Evolutionary conservation across 441 rosid species (phyloP).

Genomic region (Flueggea neowawraea): DNA sequence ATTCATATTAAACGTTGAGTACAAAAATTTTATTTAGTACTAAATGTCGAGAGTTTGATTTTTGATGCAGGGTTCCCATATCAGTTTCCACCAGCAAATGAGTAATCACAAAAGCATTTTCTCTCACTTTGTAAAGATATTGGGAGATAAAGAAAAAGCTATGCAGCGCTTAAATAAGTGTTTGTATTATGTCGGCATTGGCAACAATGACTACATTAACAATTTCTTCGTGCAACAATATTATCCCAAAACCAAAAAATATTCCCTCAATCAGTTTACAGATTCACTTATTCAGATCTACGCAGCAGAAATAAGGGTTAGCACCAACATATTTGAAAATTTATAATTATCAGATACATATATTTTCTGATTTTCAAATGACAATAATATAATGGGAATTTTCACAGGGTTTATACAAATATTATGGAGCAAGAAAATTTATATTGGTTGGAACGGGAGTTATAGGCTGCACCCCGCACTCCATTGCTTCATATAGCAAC

Average conservation of each 20-base stretch:
- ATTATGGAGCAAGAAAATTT: neutral
- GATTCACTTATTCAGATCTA: neutral
- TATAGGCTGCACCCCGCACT: neutral
- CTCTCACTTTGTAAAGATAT: neutral
- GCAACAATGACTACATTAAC: constrained; percentile 18
- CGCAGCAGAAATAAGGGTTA: neutral
- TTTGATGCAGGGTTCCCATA: too few relatives aligned
- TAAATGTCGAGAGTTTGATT: neutral
- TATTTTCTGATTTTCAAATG: too few relatives aligned
- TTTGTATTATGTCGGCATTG: constrained; percentile 6
- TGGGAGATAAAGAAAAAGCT: neutral
- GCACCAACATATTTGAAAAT: neutral
- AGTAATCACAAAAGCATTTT: constrained; percentile 8
- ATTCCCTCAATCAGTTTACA: neutral
- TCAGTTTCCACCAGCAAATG: too few relatives aligned
- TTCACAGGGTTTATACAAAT: neutral
- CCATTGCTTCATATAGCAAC: neutral
- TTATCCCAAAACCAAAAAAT: neutral
- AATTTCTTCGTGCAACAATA: neutral
- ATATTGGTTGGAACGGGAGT: neutral
- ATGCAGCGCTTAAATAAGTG: constrained; percentile 7
- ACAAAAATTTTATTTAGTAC: too few relatives aligned
- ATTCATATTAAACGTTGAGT: too few relatives aligned
- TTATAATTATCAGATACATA: too few relatives aligned
- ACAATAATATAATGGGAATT: neutral